Base-by-base conservation (phyloP, 164 flowering plant genomes). In the Tinospora cordifolia region DNA sequence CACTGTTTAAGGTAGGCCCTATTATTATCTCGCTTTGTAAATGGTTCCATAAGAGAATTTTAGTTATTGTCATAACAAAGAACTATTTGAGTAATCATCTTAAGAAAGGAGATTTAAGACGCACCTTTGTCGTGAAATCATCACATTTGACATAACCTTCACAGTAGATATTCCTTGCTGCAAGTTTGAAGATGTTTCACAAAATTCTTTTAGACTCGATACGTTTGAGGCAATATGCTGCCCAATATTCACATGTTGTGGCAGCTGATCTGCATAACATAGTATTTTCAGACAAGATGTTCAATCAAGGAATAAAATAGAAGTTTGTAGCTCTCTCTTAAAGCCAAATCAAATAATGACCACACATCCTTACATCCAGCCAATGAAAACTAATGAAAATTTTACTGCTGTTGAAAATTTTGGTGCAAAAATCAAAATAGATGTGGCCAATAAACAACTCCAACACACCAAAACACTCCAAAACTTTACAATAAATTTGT, bases 91-190 rank as follows among this genome's bases (percentile, higher is more conserved):
- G 59, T 41, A 62, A 40, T 13, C 24, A 4, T 30, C 36, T 1
- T 30, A 30, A 38, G 34, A 66, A 66, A 46, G 41, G 25, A 17
- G 4, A 30, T 39, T 21, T 17, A 30, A 30, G 21, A 17, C 60
- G 62, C 79, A 94, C 98, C 98, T 90, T 70, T 90, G 93, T 19
- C 92, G 76, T 66, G 81, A 79, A 73, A 86, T 24, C 99, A 92
- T 94, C 34, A 81, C 96, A 68, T 82, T 79, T 44, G 92, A 85
- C 64, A 94, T 86, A 71, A 93, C 93, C 79, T 83, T 90, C 79
- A 94, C 74, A 71, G 81, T 82, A 73, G 86, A 71, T 57, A 81
- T 75, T 75, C 91, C 91, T 71, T 80, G 83, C 67, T 85, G 79
- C 69, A 63, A 41, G 57, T 76, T 87, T 73, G 78, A 59, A 8